These are phyloP conservation scores for Spinacia oleracea DNA, from an alignment of 179 eudicot species.

Conservation along the genomic window DNA sequence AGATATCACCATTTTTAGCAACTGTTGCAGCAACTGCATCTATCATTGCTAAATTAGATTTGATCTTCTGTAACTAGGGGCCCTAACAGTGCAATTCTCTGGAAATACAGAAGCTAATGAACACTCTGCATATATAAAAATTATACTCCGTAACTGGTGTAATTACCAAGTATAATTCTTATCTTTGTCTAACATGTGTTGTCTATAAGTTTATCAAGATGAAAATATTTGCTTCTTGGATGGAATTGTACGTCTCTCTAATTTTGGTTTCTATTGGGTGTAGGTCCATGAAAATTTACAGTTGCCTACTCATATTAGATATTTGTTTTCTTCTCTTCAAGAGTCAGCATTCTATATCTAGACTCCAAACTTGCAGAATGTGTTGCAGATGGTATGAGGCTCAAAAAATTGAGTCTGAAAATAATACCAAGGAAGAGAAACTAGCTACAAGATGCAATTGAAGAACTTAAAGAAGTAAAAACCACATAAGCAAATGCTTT, in stretches of 20 bases:
- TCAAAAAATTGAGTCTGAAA: no score
- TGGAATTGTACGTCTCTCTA: background rate
- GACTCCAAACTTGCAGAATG: slow-evolving; percentile 33
- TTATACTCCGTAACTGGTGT: no score
- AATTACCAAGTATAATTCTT: background rate
- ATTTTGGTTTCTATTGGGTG: slow-evolving; percentile 11
- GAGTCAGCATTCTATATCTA: slow-evolving; percentile 35
- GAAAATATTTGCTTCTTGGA: background rate
- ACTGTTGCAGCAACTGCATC: background rate
- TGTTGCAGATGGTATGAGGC: slow-evolving; percentile 43
- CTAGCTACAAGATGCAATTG: background rate
- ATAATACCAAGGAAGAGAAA: no score
- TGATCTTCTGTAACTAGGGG: no score
- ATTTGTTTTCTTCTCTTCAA: slow-evolving; percentile 47
- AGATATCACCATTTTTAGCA: background rate
- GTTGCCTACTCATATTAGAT: slow-evolving; percentile 59
- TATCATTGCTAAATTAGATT: background rate
- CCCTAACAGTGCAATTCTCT: background rate
- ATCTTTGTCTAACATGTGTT: background rate
- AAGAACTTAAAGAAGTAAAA: slow-evolving; percentile 45
- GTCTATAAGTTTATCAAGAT: background rate
- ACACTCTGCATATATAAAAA: background rate
- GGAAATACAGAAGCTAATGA: no score
- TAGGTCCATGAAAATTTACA: slow-evolving; percentile 67
- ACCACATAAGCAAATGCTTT: slow-evolving; percentile 62